A percentile compares a stretch with the other conserved stretches of the same genome.
Conservation (phyloP, 257 asterid species). For the Solanum raphanifolium region DNA sequence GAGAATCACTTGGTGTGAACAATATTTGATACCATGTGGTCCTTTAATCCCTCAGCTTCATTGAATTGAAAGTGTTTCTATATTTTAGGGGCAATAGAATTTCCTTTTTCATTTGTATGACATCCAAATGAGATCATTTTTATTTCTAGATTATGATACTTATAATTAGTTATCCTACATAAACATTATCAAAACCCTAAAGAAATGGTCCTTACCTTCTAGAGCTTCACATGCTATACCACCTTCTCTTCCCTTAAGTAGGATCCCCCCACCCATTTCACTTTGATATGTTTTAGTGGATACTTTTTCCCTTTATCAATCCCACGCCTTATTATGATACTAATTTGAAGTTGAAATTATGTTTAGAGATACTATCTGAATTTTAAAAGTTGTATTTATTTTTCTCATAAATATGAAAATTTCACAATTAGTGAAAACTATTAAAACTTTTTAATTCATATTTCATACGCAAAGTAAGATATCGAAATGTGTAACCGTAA, state of each 20-base stretch:
- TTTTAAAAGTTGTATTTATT: not conserved
- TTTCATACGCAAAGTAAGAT: not conserved
- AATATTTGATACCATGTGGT: not conserved
- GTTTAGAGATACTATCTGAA: not conserved
- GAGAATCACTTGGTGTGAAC: not conserved
- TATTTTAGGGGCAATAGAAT: not conserved
- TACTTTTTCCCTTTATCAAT: not conserved
- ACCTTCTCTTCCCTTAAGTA: not conserved
- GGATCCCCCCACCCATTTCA: not conserved
- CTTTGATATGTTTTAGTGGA: conserved; percentile 1
- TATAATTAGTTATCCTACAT: not conserved
- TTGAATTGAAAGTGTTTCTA: not conserved
- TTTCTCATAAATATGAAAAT: not conserved
- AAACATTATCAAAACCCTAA: not conserved
- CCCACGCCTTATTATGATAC: not conserved
- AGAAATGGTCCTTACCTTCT: not conserved
- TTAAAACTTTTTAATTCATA: not conserved
- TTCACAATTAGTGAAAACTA: not conserved
- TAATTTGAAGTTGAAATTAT: not conserved
- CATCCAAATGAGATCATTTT: not conserved
- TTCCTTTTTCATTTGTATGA: not conserved
- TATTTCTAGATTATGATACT: not conserved
- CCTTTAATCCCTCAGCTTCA: not conserved
- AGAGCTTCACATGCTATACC: conserved; percentile 12
- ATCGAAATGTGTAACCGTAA: not conserved